Evolutionary conservation across 2,329 filamentous ascomycete species (phyloP), one percentile per base, ranked within the genome.

Genomic region (Calonectria pauciramosa): DNA sequence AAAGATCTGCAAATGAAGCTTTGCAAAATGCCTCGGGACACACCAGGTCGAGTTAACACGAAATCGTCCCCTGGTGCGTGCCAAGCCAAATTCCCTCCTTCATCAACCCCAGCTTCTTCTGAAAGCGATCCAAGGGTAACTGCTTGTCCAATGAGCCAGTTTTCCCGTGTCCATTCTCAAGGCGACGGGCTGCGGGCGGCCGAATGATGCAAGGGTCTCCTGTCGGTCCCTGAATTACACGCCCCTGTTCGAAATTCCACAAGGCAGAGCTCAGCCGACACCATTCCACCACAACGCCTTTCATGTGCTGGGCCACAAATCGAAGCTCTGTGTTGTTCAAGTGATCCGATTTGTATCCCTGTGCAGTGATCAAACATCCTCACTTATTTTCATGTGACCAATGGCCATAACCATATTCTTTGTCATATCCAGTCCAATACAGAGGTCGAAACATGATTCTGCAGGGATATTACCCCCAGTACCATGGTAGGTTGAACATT

Each of bases 391-490:
- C 38, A 26, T 38, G 36, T 13, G 4, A 5, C 28, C 18, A 49
- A 44, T 4, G 3, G 9, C 23, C 56, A 23, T 9, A 18, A 14
- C 26, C 60, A 65, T 32, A 18, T 26, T 23, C 26, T 36, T 16
- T 26, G n/a, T 51, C 68, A 64, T 63, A 38, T 30, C 41, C 10
- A 16, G 20, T 18, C 10, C 13, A 38, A 8, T 26, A 28, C 51
- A 54, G 44, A 44, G 1, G 65, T 47, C 71, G 72, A 72, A 72
- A 74, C 52, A 65, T 38, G 52, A 34, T 28, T n/a, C 51, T 52
- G 23, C 75, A 76, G 51, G 73, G 73, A 51, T 72, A 30, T 14
- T 18, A 28, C 13, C 32, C 44, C 56, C 18, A 44, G 26, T 20
- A 30, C 14, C 23, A n/a, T 41, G 23, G 49, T 32, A 36, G 32